Evolutionary conservation across 2,329 filamentous ascomycete species (phyloP).

Genomic region (Ceratocystis colombiana): DNA sequence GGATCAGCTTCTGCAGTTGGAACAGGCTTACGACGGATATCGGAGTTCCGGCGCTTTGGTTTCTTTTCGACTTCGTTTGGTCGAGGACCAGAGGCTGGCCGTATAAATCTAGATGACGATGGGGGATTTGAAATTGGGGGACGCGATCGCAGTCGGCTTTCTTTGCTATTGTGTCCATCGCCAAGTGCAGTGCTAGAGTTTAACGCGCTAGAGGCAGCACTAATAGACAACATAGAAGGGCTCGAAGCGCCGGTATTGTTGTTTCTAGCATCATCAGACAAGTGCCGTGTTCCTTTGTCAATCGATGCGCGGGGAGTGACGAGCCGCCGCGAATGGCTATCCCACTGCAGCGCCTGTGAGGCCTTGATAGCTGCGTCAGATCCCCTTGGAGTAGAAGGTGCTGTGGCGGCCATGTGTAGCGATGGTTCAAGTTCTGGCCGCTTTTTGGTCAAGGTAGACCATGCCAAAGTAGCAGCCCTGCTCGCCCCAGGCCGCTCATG

Average conservation of each 20-base stretch:
- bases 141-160: slow-evolving; percentile 16
- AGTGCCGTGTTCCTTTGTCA: slow-evolving; percentile 26
- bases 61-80: slow-evolving; percentile 18
- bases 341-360: slow-evolving; percentile 40
- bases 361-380: slow-evolving; percentile 26
- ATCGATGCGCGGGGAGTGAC: slow-evolving; percentile 31
- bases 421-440: slow-evolving; percentile 29
- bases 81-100: slow-evolving; percentile 7
- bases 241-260: slow-evolving; percentile 36
- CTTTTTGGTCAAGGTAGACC: slow-evolving; percentile 36
- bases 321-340: slow-evolving; percentile 45
- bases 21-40: slow-evolving; percentile 24
- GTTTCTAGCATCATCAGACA: slow-evolving; percentile 31
- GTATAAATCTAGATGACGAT: slow-evolving; percentile 24
- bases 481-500: slow-evolving; percentile 38
- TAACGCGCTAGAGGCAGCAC: slow-evolving; percentile 47
- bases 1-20: slow-evolving; percentile 1
- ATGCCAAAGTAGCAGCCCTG: slow-evolving; percentile 55
- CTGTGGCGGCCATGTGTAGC: slow-evolving; percentile 26
- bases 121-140: slow-evolving; percentile 20
- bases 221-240: slow-evolving; percentile 43
- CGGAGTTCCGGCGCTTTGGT: slow-evolving; percentile 10
- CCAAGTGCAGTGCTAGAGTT: slow-evolving; percentile 29
- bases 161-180: slow-evolving; percentile 14
- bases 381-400: slow-evolving; percentile 29